Base-by-base conservation (phyloP, 768 basidiomycete genomes). In the Boletus tomentosulus region DNA sequence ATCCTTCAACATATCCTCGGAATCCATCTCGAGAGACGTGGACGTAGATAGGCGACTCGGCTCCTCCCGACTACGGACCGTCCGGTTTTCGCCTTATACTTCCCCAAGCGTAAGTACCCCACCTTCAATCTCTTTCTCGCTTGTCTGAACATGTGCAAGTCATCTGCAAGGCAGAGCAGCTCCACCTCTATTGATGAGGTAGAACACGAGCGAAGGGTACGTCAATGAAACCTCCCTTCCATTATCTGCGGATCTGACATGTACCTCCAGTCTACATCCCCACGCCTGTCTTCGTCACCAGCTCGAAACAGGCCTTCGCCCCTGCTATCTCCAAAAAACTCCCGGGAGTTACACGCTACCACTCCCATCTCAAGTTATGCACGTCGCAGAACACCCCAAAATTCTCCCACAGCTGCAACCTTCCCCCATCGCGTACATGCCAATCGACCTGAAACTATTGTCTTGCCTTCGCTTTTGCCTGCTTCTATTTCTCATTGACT, bases 351-450 rank as follows among this genome's bases (percentile, higher is more conserved):
- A 19, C 71, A 80, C 30, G 84, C 81, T 19, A 19, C 19, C 19
- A 19, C 19, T 13, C 89, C 89, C 50, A 91, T 92, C 51, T 92
- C 89, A 27, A 78, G 81, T 37, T 91, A 86, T 55, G 84, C 87
- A 41, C 87, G 89, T 57, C 83, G 89, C 57, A 87, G 84, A 71
- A 88, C 87, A 1, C 88, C 89, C 28, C 82, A 83, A 54, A 77
- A 80, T 37, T 88, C 89, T 11, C 87, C 88, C 0, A 83, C 81
- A 15, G 82, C 84, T 2, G 80, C 86, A 12, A 79, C 80, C 11
- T 88, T 87, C 66, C 74, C 79, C 50, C 77, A 68, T 19, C 59
- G 66, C 7, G 54, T 50, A 10, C 64, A 68, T 6, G n/a, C 56
- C 12, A 65, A 71, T 47, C 66, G 71, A 47, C 69, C 70, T 28